Evolutionary conservation across 805 yeast genomes (phyloP), one percentile per base, ranked within the genome.

Genomic region (Peterozyma toletana): DNA sequence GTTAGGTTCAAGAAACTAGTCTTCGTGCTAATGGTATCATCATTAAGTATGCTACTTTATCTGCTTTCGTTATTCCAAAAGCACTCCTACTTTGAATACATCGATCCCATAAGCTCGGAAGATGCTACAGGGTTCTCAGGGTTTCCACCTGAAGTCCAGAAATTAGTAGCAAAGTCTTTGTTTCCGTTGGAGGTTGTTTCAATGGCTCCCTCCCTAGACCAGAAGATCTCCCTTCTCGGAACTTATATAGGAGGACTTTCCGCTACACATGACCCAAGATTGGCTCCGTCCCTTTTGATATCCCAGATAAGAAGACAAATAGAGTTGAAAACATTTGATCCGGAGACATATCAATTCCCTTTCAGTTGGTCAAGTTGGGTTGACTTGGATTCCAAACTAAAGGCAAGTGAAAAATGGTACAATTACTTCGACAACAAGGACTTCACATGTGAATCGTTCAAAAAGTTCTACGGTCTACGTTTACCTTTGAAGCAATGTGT

Each of bases 351-450:
- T 38, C 42, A 52, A 29, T 31, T 63, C 3, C 66, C 66, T 1
- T 66, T 66, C 43, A 45, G 55, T 37, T 65, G 70, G 69, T 42
- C 39, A 11, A 56, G 54, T 31, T 61, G 64, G 62, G 48, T 55
- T 14, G 59, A 58, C 43, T 45, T 58, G 35, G 44, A 45, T 18
- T 30, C 51, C 16, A 56, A 55, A 41, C 43, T 58, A 15, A 35
- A 18, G 5, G 43, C 52, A 1, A 40, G 41, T 48, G 27, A 42
- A 13, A 45, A 27, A 10, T 46, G 50, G 50, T 44, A 37, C 16
- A 37, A 37, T 13, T 29, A 33, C 27, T 40, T 46, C 47, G 16
- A 29, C 42, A 46, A 38, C 11, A 37, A 43, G 34, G 39, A 46
- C n/a, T 40, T 49, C 40, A 48, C 40, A 10, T 59, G 63, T 43